Percentiles rank a stretch among this genome's conserved stretches.
Conservation (phyloP, 164 flowering plant species). For the Nymphaea thermarum region DNA sequence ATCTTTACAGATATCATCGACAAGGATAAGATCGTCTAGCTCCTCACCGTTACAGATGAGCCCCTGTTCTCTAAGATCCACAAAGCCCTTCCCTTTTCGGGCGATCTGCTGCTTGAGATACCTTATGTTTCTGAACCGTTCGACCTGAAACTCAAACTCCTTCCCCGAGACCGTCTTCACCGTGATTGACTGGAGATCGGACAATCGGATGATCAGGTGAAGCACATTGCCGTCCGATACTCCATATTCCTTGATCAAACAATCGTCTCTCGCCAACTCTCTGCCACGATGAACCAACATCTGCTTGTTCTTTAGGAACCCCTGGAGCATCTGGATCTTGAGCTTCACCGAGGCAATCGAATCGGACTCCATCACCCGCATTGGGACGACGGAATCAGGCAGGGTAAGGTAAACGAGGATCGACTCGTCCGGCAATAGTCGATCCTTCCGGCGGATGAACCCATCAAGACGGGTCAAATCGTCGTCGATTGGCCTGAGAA, state of each 20-base stretch:
- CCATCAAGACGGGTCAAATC: constrained; percentile 22
- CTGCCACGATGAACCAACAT: constrained; percentile 51
- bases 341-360: constrained; percentile 66
- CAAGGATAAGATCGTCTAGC: constrained; percentile 39
- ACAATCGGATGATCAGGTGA: constrained; percentile 52
- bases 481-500: constrained; percentile 27
- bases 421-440: constrained; percentile 19
- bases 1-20: constrained; percentile 35
- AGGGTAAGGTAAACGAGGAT: constrained; percentile 44
- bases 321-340: constrained; percentile 49
- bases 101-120: constrained; percentile 47
- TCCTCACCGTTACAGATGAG: constrained; percentile 43
- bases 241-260: constrained; percentile 55
- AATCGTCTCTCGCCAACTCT: constrained; percentile 40
- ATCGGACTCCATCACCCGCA: constrained; percentile 61
- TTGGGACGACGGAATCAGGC: constrained; percentile 42
- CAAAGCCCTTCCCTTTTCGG: constrained; percentile 24
- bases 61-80: constrained; percentile 36
- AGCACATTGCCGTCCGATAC: constrained; percentile 44
- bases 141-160: constrained; percentile 51
- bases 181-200: constrained; percentile 41
- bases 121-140: constrained; percentile 38
- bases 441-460: constrained; percentile 6
- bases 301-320: constrained; percentile 59
- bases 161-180: constrained; percentile 47